Percentiles rank a stretch among this genome's conserved stretches.
Evolutionary conservation across 2,329 filamentous ascomycete species (phyloP).

Genomic region (Trichoderma gracile): DNA sequence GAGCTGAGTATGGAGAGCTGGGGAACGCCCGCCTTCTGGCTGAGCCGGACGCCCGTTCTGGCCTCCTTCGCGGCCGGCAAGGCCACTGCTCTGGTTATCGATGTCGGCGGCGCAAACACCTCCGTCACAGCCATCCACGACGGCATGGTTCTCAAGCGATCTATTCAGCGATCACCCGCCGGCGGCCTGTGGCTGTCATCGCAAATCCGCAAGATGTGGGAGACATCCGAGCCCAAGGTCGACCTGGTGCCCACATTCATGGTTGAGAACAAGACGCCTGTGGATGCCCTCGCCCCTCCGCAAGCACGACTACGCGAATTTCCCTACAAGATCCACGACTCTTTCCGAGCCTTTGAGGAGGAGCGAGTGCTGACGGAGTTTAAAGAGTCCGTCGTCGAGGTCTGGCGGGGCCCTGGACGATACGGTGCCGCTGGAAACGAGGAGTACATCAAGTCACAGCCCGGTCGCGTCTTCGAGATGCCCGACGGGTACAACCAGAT

Average conservation of each 20-base stretch:
- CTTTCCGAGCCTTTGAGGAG: constrained; percentile 82
- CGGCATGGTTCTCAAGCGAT: constrained; percentile 89
- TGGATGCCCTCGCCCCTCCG: constrained; percentile 80
- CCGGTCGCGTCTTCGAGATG: constrained; percentile 91
- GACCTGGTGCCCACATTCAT: constrained; percentile 82
- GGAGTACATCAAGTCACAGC: constrained; percentile 70
- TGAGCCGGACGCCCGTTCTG: constrained; percentile 85
- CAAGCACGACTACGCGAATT: constrained; percentile 76
- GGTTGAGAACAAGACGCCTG: constrained; percentile 81
- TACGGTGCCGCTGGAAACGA: constrained; percentile 68
- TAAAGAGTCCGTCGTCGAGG: constrained; percentile 95
- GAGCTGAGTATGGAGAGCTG: constrained; percentile 97
- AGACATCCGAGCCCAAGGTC: constrained; percentile 66
- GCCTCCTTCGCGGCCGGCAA: constrained; percentile 92
- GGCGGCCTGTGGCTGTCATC: constrained; percentile 88
- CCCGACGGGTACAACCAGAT: constrained; percentile 95
- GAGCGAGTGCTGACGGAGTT: constrained; percentile 92
- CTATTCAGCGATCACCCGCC: constrained; percentile 79
- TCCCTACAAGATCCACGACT: constrained; percentile 59
- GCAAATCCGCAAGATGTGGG: constrained; percentile 82
- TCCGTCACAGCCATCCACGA: constrained; percentile 91
- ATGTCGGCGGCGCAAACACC: constrained; percentile 84
- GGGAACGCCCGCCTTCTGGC: constrained; percentile 92
- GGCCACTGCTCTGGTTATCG: constrained; percentile 87
- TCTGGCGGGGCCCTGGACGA: constrained; percentile 80